Base-by-base conservation (phyloP, 768 basidiomycete genomes). In the Hydnomerulius pinastri region DNA sequence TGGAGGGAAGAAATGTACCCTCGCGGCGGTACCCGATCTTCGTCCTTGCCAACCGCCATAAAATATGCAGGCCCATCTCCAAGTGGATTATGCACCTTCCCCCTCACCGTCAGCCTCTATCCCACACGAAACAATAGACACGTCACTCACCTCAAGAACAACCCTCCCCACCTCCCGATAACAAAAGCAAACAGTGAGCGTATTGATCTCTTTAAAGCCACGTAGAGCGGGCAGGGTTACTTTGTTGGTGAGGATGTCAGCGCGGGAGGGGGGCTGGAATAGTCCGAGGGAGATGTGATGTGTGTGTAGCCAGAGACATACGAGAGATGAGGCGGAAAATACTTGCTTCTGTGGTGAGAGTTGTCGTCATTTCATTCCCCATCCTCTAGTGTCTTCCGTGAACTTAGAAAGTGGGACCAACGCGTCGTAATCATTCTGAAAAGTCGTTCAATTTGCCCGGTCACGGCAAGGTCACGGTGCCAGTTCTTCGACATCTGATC, bases 51-150 rank as follows among this genome's bases (percentile, higher is more conserved):
- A 0, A 73, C 54, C 47, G 79, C 70, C 0, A 88, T 70, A 20
- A 84, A 68, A 56, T 86, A 77, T 6, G 81, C 71, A 62, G 87
- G 85, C 48, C 77, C 76, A 65, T 88, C 86, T 5, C 82, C 84
- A 59, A 89, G 89, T 0, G 86, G 87, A 60, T 87, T 89, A 59
- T 88, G 86, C 7, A 84, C 77, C 82, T 84, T 44, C n/a, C n/a
- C n/a, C n/a, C n/a, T n/a, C n/a, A n/a, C n/a, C n/a, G n/a, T 2
- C n/a, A 18, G 13, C 18, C 5, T 20, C 18, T 4, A 30, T 30
- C 32, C 37, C 18, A 7, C 7, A 23, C 9, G 11, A 1, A 13
- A 3, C 1, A 29, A 10, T 12, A 11, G 30, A 49, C 30, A 21
- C 27, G 13, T 15, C 4, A 43, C 72, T 28, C 39, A 86, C 85